Conservation (phyloP, 305 asterid genomes). For the Fraxinus paxiana region DNA sequence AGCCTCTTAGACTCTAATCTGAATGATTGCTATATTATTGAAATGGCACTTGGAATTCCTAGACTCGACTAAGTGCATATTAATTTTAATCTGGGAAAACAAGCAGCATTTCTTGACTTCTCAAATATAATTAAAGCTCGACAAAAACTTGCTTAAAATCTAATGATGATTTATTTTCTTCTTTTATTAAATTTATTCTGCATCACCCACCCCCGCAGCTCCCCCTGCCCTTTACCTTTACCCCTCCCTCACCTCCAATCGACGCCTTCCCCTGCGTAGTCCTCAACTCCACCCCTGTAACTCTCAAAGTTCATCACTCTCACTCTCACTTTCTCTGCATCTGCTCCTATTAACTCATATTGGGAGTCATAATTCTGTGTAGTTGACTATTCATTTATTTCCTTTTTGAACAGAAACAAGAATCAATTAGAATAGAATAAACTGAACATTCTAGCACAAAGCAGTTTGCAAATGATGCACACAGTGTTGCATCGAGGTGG, state of each 20-base stretch:
- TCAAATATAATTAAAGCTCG: neutral
- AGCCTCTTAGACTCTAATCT: neutral
- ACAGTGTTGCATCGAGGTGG: neutral
- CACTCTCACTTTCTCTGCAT: neutral
- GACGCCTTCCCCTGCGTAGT: neutral
- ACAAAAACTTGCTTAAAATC: neutral
- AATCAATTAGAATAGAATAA: neutral
- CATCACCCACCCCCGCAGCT: neutral
- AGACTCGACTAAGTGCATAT: neutral
- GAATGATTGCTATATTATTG: neutral
- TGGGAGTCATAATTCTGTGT: neutral
- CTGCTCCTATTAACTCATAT: neutral
- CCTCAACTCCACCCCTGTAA: neutral
- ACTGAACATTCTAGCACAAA: neutral
- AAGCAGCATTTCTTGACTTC: neutral
- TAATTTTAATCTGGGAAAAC: neutral
- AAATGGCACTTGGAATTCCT: neutral
- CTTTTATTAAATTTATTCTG: neutral
- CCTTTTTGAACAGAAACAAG: neutral
- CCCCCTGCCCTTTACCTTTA: neutral
- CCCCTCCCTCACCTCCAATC: neutral
- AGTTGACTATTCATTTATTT: neutral
- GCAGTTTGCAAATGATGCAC: neutral
- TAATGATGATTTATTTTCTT: neutral
- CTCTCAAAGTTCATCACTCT: neutral